Conservation (phyloP, 2,329 filamentous ascomycete genomes). For the Alternaria atra region DNA sequence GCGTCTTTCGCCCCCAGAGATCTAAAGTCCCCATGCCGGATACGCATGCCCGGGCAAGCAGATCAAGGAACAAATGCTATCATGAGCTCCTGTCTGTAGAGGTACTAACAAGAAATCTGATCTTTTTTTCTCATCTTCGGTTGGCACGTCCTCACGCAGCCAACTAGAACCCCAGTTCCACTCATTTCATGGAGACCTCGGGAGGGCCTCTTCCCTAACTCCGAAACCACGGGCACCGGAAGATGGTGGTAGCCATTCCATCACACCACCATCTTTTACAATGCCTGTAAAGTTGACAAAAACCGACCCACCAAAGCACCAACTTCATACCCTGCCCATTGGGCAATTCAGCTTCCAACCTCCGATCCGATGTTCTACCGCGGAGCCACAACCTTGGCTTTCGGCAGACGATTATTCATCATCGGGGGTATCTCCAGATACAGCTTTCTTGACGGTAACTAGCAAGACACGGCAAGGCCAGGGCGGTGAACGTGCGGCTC, state of each 20-base stretch:
- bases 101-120: no score
- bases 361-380: background rate
- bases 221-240: background rate
- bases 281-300: background rate
- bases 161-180: background rate
- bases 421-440: background rate
- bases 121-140: no score
- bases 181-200: background rate
- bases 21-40: no score
- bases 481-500: conserved; percentile 2
- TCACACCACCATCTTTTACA: background rate
- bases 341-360: no score
- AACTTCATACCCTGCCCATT: no score
- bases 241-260: background rate
- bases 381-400: background rate
- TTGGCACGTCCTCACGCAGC: background rate
- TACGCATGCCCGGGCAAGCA: no score
- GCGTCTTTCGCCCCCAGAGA: no score
- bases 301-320: background rate
- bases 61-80: no score
- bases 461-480: background rate
- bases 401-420: background rate
- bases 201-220: background rate
- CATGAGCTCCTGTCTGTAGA: no score
- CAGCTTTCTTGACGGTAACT: background rate